Conservation (phyloP, 805 yeast species). For the Yamadazyma phyllophila region DNA sequence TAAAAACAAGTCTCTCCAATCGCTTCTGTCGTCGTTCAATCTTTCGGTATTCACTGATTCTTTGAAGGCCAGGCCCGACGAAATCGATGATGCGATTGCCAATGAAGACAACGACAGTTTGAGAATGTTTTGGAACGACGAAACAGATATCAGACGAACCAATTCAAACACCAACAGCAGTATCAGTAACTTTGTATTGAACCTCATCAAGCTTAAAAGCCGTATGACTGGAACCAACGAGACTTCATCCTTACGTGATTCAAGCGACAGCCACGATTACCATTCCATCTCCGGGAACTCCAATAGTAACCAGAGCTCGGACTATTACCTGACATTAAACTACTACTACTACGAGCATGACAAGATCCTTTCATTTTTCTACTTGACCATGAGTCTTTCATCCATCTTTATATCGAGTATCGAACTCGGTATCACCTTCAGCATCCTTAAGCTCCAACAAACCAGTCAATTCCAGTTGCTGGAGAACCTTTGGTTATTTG, state of each 20-base stretch:
- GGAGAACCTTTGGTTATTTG: constrained; percentile 33
- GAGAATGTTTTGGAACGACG: constrained; percentile 14
- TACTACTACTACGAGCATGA: constrained; percentile 36
- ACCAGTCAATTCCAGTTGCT: constrained; percentile 21
- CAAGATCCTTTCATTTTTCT: constrained; percentile 32
- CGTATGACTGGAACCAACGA: constrained; percentile 4
- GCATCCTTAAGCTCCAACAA: constrained; percentile 21
- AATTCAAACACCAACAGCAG: neutral
- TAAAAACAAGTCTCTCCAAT: constrained; percentile 9
- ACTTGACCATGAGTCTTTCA: constrained; percentile 28
- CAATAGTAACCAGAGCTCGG: constrained; percentile 29
- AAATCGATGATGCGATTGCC: constrained; percentile 13
- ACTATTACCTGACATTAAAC: constrained; percentile 20
- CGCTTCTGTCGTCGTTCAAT: constrained; percentile 11
- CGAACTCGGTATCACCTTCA: constrained; percentile 38
- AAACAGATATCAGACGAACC: neutral
- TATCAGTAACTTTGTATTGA: constrained; percentile 8
- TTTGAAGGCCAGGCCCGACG: constrained; percentile 2
- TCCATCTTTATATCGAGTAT: constrained; percentile 39
- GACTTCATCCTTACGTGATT: constrained; percentile 6
- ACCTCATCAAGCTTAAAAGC: constrained; percentile 6
- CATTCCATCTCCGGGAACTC: constrained; percentile 20
- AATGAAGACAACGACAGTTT: constrained; percentile 18
- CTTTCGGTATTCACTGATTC: constrained; percentile 14
- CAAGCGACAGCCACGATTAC: constrained; percentile 4